Evolutionary conservation across 2,329 filamentous ascomycete species (phyloP), one percentile per base, ranked within the genome.

Genomic region (Clarireedia monteithiana): DNA sequence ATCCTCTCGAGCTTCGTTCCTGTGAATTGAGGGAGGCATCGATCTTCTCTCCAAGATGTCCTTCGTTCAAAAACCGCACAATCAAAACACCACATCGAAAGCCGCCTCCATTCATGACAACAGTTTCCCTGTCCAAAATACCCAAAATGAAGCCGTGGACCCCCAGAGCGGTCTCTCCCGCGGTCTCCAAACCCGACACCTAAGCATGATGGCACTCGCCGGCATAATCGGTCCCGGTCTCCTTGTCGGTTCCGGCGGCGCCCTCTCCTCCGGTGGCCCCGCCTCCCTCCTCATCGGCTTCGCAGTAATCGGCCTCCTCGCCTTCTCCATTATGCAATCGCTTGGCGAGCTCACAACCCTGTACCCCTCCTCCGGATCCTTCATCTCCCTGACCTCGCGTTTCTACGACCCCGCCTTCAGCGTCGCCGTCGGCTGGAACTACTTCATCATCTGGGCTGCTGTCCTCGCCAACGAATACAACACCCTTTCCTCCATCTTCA

Each of bases 271-370:
- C 44, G 86, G 86, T 55, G 88, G 88, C 0, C 87, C 88, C 15
- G 87, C 85, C 0, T 83, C 85, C 0, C 71, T 89, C 49, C 69
- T 91, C 38, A 89, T 91, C 65, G 86, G 86, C 1, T 91, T 91
- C 61, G 81, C 77, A 9, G 73, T 89, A 27, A 85, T 89, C 61
- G 86, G 84, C 10, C 77, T 89, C 59, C 81, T 90, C 57, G 85
- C 86, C 2, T 80, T 71, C 59, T 72, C 71, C 54, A 68, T 71
- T 44, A 72, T 74, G 70, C 86, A 89, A 73, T 85, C 82, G 4
- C 72, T 91, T 6, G 87, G 87, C 20, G 87, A 91, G 68, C 73
- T 90, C 63, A 87, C 86, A 3, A 89, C 86, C 6, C 71, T 89
- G 1, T 89, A 85, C 62, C 86, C 86, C 0, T 84, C 81, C 0